Evolutionary conservation across 2,329 filamentous ascomycete genomes (phyloP).

Genomic region (Mariannaea elegans): DNA sequence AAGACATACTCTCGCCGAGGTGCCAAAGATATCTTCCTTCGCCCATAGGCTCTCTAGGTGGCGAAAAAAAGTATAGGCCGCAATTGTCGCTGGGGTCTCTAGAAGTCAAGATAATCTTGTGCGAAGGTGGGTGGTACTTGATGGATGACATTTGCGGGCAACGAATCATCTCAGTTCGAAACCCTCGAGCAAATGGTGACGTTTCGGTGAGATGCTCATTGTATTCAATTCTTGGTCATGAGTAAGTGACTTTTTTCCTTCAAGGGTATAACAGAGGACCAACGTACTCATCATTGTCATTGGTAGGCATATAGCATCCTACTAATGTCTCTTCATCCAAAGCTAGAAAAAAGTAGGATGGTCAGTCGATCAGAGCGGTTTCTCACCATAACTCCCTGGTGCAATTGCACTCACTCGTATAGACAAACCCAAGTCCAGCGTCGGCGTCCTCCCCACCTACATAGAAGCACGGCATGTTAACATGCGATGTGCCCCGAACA

Average conservation of each 20-base stretch:
- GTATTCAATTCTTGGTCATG: not conserved
- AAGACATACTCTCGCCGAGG: conserved; percentile 46
- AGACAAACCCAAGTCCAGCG: conserved; percentile 53
- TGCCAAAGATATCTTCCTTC: conserved; percentile 46
- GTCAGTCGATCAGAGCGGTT: conserved; percentile 12
- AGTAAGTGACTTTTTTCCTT: not conserved
- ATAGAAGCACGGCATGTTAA: conserved; percentile 52
- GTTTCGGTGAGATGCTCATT: no score
- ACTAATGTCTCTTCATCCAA: conserved; percentile 47
- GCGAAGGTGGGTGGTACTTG: conserved; percentile 54
- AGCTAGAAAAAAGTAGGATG: conserved; percentile 39
- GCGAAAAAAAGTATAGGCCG: conserved; percentile 51
- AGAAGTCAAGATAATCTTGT: conserved; percentile 55
- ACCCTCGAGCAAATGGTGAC: conserved; percentile 24
- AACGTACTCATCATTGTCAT: conserved; percentile 53
- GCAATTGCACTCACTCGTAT: conserved; percentile 51
- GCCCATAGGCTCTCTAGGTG: conserved; percentile 40
- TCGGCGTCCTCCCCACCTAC: conserved; percentile 50
- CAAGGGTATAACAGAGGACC: not conserved
- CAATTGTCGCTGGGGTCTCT: conserved; percentile 43
- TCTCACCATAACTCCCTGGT: not conserved
- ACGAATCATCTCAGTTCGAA: conserved; percentile 49
- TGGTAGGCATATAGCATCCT: conserved; percentile 54
- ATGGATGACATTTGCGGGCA: conserved; percentile 56
- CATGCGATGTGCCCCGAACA: conserved; percentile 37